Percentiles rank a stretch among this genome's conserved stretches.
Evolutionary conservation across 306 rosid species (phyloP).

Genomic region (Ochetophila trinervis): DNA sequence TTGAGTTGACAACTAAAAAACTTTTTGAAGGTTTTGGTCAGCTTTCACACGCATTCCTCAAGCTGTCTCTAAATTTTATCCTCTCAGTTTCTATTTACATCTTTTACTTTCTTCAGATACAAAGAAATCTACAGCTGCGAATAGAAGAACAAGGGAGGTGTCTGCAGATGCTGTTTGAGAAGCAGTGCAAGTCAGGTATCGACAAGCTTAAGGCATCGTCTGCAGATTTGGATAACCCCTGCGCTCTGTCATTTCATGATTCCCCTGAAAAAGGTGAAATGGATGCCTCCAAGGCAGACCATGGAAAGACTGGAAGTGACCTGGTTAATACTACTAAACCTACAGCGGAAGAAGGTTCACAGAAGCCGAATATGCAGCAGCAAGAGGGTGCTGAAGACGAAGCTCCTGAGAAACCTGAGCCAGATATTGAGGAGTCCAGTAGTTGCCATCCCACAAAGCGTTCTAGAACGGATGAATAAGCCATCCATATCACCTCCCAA

Average conservation of each 20-base stretch:
- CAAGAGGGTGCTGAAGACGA: conserved; percentile 36
- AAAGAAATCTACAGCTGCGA: conserved; percentile 91
- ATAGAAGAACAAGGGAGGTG: conserved; percentile 96
- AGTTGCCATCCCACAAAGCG: conserved; percentile 55
- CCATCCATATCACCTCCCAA: conserved; percentile 28
- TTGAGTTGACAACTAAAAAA: conserved; percentile 14
- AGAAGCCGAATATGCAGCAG: conserved; percentile 34
- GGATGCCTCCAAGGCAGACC: conserved; percentile 44
- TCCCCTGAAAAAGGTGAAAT: conserved; percentile 48
- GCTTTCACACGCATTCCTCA: not conserved
- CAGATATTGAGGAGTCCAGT: conserved; percentile 37
- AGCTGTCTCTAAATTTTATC: not conserved
- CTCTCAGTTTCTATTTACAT: not conserved
- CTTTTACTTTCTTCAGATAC: conserved; percentile 46
- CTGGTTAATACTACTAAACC: conserved; percentile 38
- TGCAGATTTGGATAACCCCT: conserved; percentile 39
- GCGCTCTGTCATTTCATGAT: conserved; percentile 38
- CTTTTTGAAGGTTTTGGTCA: conserved; percentile 16
- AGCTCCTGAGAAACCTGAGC: conserved; percentile 34
- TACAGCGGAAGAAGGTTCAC: conserved; percentile 26
- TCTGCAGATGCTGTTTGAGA: conserved; percentile 96
- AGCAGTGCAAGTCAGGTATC: conserved; percentile 53
- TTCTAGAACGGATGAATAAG: conserved; percentile 49
- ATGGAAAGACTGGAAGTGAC: conserved; percentile 27
- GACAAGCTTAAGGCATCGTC: conserved; percentile 35